Evolutionary conservation across 345 rosid species (phyloP).

Genomic region (Citrus australasica): DNA sequence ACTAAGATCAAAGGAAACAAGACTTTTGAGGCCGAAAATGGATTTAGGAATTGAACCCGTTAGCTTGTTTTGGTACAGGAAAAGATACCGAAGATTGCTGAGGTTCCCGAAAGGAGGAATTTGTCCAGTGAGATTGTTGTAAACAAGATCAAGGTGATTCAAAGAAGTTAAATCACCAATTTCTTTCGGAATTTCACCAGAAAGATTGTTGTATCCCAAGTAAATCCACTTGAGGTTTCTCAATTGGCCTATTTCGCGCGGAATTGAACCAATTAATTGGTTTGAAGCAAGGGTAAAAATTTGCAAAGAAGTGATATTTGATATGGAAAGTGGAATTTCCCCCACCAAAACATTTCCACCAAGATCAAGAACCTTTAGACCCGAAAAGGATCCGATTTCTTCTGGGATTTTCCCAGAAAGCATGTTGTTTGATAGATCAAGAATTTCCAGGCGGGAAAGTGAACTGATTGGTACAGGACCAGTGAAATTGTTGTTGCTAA

Average conservation of each 20-base stretch:
- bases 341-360: slow-evolving; percentile 80
- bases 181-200: slow-evolving; percentile 67
- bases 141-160: slow-evolving; percentile 82
- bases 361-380: slow-evolving; percentile 63
- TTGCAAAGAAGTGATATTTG: slow-evolving; percentile 48
- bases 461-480: slow-evolving; percentile 49
- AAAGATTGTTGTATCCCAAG: slow-evolving; percentile 83
- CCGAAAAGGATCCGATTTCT: slow-evolving; percentile 50
- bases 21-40: slow-evolving; percentile 44
- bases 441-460: slow-evolving; percentile 36
- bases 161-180: slow-evolving; percentile 51
- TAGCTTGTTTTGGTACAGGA: slow-evolving; percentile 79
- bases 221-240: slow-evolving; percentile 74
- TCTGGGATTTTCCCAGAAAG: slow-evolving; percentile 51
- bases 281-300: slow-evolving; percentile 78
- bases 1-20: slow-evolving; percentile 78
- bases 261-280: slow-evolving; percentile 61
- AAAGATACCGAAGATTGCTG: slow-evolving; percentile 50
- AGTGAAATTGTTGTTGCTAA: slow-evolving; percentile 85
- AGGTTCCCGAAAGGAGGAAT: slow-evolving; percentile 72
- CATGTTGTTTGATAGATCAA: slow-evolving; percentile 88
- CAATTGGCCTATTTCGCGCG: slow-evolving; percentile 44
- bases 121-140: slow-evolving; percentile 72
- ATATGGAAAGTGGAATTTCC: slow-evolving; percentile 43
- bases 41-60: slow-evolving; percentile 54